Evolutionary conservation across 2,329 filamentous ascomycete genomes (phyloP), one percentile per base, ranked within the genome.

Genomic region (Lachnellula hyalina): DNA sequence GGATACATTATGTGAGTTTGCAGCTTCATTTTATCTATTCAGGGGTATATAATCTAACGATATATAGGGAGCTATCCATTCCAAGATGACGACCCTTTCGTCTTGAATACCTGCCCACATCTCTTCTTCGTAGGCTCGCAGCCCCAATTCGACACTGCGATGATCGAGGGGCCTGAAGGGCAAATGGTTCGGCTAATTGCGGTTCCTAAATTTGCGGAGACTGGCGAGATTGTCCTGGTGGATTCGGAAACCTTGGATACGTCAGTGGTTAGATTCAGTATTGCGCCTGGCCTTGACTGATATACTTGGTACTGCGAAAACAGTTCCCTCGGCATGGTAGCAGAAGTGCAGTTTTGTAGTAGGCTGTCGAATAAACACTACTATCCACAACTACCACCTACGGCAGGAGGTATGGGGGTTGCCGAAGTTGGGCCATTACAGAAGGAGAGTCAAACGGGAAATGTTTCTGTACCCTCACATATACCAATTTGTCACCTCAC

Each of bases 61-160:
- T 25, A 49, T 40, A 15, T 57, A 92, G 90, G 90, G 89, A 92
- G 89, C 67, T 99, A 97, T 68, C 94, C 94, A 0, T 99, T 96
- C 72, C 92, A 97, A 72, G 89, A 94, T 17, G 82, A 90, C 49
- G 95, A 99, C 67, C 91, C 90, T 0, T 95, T 97, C 67, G 87
- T 97, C 44, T 79, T 99, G 65, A 83, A 86, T 60, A 76, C 84
- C 17, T 96, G 90, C 59, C 94, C 94, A 2, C 93, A 99, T 67
- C 77, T 99, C 34, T 97, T 90, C 74, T 90, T 99, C 69, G 87
- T 89, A 1, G 92, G 92, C 15, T 91, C 88, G 64, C 91, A 96
- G 70, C 86, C 90, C 2, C 77, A 78, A 51, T 96, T 95, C 70
- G 85, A 83, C 50, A 92, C 87, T 2, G 82, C 79, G 32, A 71